Conservation (phyloP, 352 stramenopile genomes). For the Phytophthora pseudosyringae region DNA sequence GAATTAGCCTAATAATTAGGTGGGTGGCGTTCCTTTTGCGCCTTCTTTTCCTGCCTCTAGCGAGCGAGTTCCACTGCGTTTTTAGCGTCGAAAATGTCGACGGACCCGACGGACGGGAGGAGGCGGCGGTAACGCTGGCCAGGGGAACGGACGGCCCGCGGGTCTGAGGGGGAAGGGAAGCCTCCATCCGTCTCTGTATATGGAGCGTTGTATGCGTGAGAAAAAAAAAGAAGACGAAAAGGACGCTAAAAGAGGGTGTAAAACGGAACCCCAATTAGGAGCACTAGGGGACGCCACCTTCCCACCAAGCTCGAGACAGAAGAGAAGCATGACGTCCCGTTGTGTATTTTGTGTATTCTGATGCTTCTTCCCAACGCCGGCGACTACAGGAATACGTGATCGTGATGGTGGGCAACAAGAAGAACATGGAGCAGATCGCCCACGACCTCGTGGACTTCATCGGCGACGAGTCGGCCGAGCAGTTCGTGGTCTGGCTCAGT, state of each 20-base stretch:
- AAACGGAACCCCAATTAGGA: constrained; percentile 28
- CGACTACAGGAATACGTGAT: constrained; percentile 80
- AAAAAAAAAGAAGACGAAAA: constrained; percentile 38
- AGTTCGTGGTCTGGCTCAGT: constrained; percentile 79
- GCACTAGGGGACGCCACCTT: constrained; percentile 27
- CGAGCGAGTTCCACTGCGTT: constrained; percentile 14
- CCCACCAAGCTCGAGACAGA: constrained; percentile 30
- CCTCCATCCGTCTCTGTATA: constrained; percentile 11
- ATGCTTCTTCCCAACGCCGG: constrained; percentile 9
- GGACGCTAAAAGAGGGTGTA: constrained; percentile 34
- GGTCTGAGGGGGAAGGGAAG: not conserved
- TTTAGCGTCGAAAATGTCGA: constrained; percentile 13
- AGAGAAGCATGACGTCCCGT: constrained; percentile 32
- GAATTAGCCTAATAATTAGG: constrained; percentile 5
- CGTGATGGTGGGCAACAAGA: constrained; percentile 90
- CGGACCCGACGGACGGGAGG: not conserved
- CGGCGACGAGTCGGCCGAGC: constrained; percentile 74
- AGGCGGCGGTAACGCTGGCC: not conserved
- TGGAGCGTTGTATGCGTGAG: constrained; percentile 29
- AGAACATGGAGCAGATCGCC: constrained; percentile 85
- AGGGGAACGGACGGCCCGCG: not conserved
- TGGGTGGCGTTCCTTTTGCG: constrained; percentile 32
- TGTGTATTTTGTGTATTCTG: constrained; percentile 34
- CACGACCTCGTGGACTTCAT: constrained; percentile 88
- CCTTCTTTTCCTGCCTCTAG: constrained; percentile 24